These are phyloP conservation scores for Hyphodiscus hymeniophilus DNA, from an alignment of 495 filamentous ascomycete genomes.

Conservation along the genomic window DNA sequence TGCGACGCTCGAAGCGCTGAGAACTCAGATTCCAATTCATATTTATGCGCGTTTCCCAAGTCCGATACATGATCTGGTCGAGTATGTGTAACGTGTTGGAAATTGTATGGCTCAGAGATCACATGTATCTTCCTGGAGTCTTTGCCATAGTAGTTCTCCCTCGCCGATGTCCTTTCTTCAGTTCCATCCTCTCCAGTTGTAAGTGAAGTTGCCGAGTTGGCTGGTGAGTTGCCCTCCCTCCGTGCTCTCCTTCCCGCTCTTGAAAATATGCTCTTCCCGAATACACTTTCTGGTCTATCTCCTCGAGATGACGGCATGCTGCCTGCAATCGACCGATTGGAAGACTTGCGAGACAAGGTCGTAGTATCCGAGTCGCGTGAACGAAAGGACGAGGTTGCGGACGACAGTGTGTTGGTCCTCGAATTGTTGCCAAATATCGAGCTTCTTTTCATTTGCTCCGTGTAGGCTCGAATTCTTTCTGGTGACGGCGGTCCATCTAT, in stretches of 20 bases:
- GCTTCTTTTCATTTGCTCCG: conserved; percentile 39
- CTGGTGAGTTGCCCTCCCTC: neutral
- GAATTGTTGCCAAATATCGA: conserved; percentile 27
- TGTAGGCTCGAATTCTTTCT: conserved; percentile 42
- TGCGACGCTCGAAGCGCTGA: conserved; percentile 62
- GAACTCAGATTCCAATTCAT: conserved; percentile 59
- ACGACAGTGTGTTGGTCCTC: conserved; percentile 35
- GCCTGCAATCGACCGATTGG: conserved; percentile 36
- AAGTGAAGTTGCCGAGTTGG: conserved; percentile 13
- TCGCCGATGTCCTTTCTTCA: conserved; percentile 13
- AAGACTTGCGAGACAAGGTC: conserved; percentile 37
- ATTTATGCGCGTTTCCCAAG: conserved; percentile 46
- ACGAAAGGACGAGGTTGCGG: conserved; percentile 37
- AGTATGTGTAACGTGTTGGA: conserved; percentile 80
- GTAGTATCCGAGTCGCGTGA: conserved; percentile 21
- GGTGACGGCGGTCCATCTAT: conserved; percentile 47
- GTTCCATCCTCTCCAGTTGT: neutral
- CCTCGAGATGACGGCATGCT: conserved; percentile 28
- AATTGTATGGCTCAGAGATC: conserved; percentile 83
- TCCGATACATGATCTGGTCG: conserved; percentile 53
- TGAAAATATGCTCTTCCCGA: conserved; percentile 39
- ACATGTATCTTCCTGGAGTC: conserved; percentile 26
- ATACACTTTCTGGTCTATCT: conserved; percentile 45
- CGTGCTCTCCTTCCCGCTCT: conserved; percentile 13
- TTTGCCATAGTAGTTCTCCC: conserved; percentile 13